Base-by-base conservation (phyloP, 352 stramenopile genomes). In the Globisporangium mamillatum region DNA sequence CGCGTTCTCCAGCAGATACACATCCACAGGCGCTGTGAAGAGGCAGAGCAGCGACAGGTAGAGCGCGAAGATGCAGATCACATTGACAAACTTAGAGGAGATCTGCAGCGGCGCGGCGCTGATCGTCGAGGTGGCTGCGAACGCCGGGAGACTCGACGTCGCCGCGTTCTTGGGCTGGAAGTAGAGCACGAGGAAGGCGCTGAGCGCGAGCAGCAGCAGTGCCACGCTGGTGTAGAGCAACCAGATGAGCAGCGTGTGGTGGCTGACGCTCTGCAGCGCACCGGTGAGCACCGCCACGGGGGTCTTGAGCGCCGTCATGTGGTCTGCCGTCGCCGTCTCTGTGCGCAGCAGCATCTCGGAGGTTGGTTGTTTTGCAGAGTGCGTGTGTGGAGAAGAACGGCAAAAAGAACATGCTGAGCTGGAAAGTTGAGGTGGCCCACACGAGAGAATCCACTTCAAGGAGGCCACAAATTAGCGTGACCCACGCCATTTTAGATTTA, bases 1-100 rank as follows among this genome's bases (percentile, higher is more conserved):
- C 16, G 75, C 69, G 58, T 93, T 91, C 53, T 93, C 84, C 38
- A 93, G 73, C 46, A 95, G 48, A 58, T 83, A 95, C 6, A 95
- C 84, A 57, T 95, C 88, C 50, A 94, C 78, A 8, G 88, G 88
- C 18, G 86, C 81, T 0, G 84, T 93, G 66, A 94, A 92, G 12
- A 95, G 73, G 44, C 84, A 93, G 29, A 94, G 65, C 4, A 95
- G 65, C 61, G 88, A 75, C 41, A 92, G 57, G 59, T 91, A 93
- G 4, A 95, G 79, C 59, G 84, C 80, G 27, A 81, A 27, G 41
- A 92, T 81, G 68, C 83, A 91, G n/a, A 91, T 80, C 60, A 67
- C 63, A 50, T 83, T 92, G 50, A 92, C 83, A 29, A 92, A 88
- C 44, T 81, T 79, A 18, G 84, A 94, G 10, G 84, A 88, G 41